These are phyloP conservation scores for Cyclotella choctawhatcheeana DNA, from an alignment of 108 stramenopile genomes.

Conservation along the genomic window DNA sequence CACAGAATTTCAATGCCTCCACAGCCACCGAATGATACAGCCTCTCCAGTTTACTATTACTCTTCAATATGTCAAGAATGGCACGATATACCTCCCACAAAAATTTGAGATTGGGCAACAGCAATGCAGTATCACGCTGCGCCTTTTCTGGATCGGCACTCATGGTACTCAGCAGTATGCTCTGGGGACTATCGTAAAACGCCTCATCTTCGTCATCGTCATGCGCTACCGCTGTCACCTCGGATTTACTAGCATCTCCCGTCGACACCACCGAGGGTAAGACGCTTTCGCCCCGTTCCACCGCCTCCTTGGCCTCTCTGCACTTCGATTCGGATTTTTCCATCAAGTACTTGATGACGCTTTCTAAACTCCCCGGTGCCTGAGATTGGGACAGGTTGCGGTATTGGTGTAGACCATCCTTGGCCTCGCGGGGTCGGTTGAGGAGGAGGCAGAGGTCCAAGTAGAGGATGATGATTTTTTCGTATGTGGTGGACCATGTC, in stretches of 20 bases:
- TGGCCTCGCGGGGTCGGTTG: slow-evolving; percentile 87
- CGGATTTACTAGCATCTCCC: slow-evolving; percentile 15
- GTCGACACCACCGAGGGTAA: slow-evolving; percentile 43
- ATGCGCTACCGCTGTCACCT: slow-evolving; percentile 15
- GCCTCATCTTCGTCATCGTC: slow-evolving; percentile 79
- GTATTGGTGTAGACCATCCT: slow-evolving; percentile 99
- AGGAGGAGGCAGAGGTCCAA: slow-evolving; percentile 93
- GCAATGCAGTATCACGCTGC: slow-evolving; percentile 85
- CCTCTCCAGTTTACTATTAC: slow-evolving; percentile 93
- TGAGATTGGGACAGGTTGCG: slow-evolving; percentile 92
- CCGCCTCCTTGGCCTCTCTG: slow-evolving; percentile 75
- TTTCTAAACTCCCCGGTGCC: slow-evolving; percentile 94
- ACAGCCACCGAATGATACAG: slow-evolving; percentile 92
- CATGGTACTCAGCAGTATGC: slow-evolving; percentile 94
- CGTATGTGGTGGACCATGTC: slow-evolving; percentile 93
- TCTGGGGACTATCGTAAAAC: slow-evolving; percentile 90
- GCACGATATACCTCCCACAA: slow-evolving; percentile 98
- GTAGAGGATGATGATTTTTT: slow-evolving; percentile 94
- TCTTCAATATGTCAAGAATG: slow-evolving; percentile 93
- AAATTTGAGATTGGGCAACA: slow-evolving; percentile 97
- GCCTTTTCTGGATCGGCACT: slow-evolving; percentile 90
- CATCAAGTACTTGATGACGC: slow-evolving; percentile 91
- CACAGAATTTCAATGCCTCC: slow-evolving; percentile 91
- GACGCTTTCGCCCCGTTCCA: slow-evolving; percentile 46
- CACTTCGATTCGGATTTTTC: slow-evolving; percentile 82